Evolutionary conservation across 106 monocot genomes (phyloP).

Genomic region (Apostasia shenzhenica): DNA sequence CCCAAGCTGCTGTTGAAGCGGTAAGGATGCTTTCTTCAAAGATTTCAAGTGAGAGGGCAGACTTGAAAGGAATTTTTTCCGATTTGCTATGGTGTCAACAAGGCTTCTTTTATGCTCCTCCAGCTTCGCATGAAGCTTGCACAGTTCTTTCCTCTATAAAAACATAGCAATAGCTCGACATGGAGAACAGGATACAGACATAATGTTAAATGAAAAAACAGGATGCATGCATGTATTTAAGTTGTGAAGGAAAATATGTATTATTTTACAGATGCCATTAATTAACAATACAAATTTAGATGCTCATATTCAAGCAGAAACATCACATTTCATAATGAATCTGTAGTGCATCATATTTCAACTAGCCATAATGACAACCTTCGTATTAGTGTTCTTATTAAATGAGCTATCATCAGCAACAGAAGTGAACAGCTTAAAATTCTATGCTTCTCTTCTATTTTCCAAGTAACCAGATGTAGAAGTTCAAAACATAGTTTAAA

Average conservation of each 20-base stretch:
- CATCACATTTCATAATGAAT: not conserved
- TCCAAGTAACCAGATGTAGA: too few species aligned
- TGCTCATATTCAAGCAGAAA: not conserved
- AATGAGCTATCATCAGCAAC: too few species aligned
- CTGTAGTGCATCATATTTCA: too few species aligned
- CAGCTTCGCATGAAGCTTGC: conserved; percentile 76
- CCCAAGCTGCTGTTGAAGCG: conserved; percentile 89
- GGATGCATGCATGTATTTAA: too few species aligned
- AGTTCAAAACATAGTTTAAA: not conserved
- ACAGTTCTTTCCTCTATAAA: conserved; percentile 78
- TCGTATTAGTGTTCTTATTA: too few species aligned
- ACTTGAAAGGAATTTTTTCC: conserved; percentile 86
- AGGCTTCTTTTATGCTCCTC: conserved; percentile 66
- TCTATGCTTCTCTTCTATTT: too few species aligned
- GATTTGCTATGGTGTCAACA: conserved; percentile 52
- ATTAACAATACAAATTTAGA: not conserved
- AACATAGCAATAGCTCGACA: conserved; percentile 2
- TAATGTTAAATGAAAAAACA: not conserved
- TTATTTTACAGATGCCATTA: not conserved
- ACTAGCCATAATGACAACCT: too few species aligned
- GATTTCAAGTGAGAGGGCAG: conserved; percentile 91
- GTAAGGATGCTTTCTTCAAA: conserved; percentile 93
- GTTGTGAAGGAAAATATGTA: not conserved
- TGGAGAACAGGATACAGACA: not conserved
- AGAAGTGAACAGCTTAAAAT: too few species aligned